Base-by-base conservation (phyloP, 2,329 filamentous ascomycete genomes). In the Dactylellina cionopaga region DNA sequence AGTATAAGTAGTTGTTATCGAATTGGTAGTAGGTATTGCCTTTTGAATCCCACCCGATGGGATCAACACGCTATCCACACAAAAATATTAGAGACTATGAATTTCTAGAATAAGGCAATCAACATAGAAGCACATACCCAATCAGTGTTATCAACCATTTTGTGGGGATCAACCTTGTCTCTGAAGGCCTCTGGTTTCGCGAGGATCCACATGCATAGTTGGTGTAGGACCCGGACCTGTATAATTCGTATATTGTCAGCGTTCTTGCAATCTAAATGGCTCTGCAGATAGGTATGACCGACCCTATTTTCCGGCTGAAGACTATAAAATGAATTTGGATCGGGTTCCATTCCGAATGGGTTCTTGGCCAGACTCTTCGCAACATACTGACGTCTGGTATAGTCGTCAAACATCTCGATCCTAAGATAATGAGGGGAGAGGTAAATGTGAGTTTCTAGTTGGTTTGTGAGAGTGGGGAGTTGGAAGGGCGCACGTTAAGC, bases 1-100 rank as follows among this genome's bases (percentile, higher is more conserved):
- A 90, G 80, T 99, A 99, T 41, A 99, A 84, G 74, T 95, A 87
- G 77, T 97, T 96, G 79, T 99, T 95, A 77, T 98, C 94, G 2
- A 99, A 85, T 2, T 98, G 89, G 78, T 90, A 96, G 79, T 98
- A 96, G 33, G 88, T 89, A 35, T 92, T 89, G 75, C 96, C 93
- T 47, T 96, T 85, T 19, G 88, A 85, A 80, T 99, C 95, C 88
- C 92, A 98, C 7, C 95, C 95, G 74, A 90, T 89, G 0, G 91
- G 90, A 77, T 94, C 91, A 75, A 95, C 92, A 70, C 88, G 84
- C 88, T 90, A 58, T 3, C n/a, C 15, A 13, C 15, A 59, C 33
- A 25, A 10, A 37, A 2, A 31, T 62, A n/a, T 74, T 41, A 66
- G 59, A 15, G n/a, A 51, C 1, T 41, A 39, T 24, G 22, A 27